Percentiles rank a stretch among this genome's conserved stretches.
These are phyloP conservation scores for Eimeria brunetti DNA, from an alignment of 169 alveolate species.

Conservation along the genomic window DNA sequence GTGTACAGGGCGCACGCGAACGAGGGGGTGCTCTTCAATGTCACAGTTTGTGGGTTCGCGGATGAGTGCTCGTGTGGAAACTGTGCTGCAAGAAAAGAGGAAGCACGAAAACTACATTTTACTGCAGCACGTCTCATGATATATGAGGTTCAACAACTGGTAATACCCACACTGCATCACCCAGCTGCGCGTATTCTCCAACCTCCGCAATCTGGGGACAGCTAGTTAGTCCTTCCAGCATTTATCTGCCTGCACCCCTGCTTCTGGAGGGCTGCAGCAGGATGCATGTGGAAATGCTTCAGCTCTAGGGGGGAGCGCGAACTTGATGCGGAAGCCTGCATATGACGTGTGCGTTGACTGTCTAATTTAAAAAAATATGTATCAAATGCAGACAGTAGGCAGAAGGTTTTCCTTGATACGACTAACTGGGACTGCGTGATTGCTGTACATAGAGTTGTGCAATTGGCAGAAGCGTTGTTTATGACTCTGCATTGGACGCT, in stretches of 20 bases:
- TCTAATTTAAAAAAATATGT: background rate
- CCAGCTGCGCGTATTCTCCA: background rate
- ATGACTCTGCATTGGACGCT: background rate
- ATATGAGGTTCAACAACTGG: background rate
- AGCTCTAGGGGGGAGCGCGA: background rate
- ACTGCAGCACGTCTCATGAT: background rate
- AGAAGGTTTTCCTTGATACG: background rate
- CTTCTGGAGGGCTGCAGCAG: background rate
- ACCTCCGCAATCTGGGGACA: background rate
- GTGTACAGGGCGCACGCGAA: background rate
- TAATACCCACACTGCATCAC: background rate
- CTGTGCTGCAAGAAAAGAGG: background rate
- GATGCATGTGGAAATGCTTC: background rate
- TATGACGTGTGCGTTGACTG: background rate
- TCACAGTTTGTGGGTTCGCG: conserved; percentile 10
- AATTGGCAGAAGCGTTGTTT: background rate
- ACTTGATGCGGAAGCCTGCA: background rate
- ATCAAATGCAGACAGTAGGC: background rate
- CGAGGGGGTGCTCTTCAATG: background rate
- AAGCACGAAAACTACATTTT: background rate
- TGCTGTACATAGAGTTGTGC: background rate
- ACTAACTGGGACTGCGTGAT: background rate
- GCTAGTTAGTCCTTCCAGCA: background rate
- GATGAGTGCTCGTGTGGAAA: background rate
- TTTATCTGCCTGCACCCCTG: background rate